Evolutionary conservation across 75 land plant species (phyloP), one percentile per base, ranked within the genome.

Genomic region (Chamaecyparis obtusa): DNA sequence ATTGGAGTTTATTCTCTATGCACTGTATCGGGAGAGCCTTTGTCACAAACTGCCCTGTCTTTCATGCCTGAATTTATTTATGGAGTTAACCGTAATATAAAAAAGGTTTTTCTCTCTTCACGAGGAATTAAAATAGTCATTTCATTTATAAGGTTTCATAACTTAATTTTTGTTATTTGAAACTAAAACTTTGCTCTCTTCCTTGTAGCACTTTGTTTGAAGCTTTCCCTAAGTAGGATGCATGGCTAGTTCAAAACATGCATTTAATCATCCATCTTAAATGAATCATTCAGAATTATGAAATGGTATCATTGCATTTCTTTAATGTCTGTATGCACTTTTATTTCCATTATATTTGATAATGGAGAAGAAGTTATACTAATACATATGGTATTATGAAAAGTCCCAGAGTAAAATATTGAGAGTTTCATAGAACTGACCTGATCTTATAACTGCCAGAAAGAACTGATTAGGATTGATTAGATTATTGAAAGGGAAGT

Each of bases 31-130:
- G 98, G 98, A 55, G 98, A 98, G 80, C 98, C 99, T 33, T 93
- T 96, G 21, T 93, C 99, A 39, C 98, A 98, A 91, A 98, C 99
- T 71, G 99, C 99, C 1, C 99, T 96, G 84, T 98, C 99, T 6
- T 96, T 98, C 85, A 98, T 98, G 97, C 99, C 99, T 36, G 96
- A 91, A 86, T 86, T 96, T 87, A 88, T 98, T 30, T 89, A 93
- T 87, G 99, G 99, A 81, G 83, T 86, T 56, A 91, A 95, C 55
- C 93, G 92, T 51, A 98, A 93, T 88, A 88, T 95, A 84, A 41
- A 51, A 81, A 95, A 95, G 97, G 99, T 98, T 56, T 72, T 79
- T 56, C 15, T 32, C 54, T 15, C 79, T 30, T 43, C 27, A 13
- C 9, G 17, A 41, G 43, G 81, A 78, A 64, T 24, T 19, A 78